phyloP scores from a whole-genome alignment of 164 flowering plant species.

The Aristolochia californica region DNA sequence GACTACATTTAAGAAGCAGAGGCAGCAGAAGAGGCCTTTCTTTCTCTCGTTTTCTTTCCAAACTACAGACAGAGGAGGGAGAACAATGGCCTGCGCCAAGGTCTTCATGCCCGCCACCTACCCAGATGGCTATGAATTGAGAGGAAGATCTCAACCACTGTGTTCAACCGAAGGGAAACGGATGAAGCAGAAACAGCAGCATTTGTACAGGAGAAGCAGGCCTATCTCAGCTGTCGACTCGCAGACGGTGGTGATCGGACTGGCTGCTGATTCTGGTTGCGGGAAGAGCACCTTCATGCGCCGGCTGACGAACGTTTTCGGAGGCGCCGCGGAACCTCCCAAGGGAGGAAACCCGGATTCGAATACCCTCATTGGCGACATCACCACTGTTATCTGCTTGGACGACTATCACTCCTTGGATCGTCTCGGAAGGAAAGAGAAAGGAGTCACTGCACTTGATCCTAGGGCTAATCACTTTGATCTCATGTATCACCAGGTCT shows the following conservation, averaged over 20 bases:
- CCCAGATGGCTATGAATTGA: not conserved
- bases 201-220: too few relatives aligned
- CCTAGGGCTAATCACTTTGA: slow-evolving; percentile 78
- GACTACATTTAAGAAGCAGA: not conserved
- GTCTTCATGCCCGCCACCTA: not conserved
- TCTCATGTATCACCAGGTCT: slow-evolving; percentile 64
- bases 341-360: slow-evolving; percentile 84
- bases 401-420: slow-evolving; percentile 86
- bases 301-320: slow-evolving; percentile 72
- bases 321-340: slow-evolving; percentile 83
- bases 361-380: slow-evolving; percentile 74
- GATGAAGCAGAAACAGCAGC: too few relatives aligned
- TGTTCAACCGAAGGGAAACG: too few relatives aligned
- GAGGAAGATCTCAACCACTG: not conserved
- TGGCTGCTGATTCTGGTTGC: slow-evolving; percentile 87
- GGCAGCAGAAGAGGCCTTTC: not conserved
- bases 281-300: slow-evolving; percentile 91
- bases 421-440: slow-evolving; percentile 62
- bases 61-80: not conserved
- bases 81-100: not conserved
- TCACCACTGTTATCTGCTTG: slow-evolving; percentile 69
- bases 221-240: slow-evolving; percentile 20
- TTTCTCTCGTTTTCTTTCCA: not conserved
- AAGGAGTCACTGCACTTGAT: slow-evolving; percentile 84
- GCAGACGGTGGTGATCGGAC: slow-evolving; percentile 63